phyloP scores from a whole-genome alignment of 2,329 filamentous ascomycete species.

The Rasamsonia emersonii region DNA sequence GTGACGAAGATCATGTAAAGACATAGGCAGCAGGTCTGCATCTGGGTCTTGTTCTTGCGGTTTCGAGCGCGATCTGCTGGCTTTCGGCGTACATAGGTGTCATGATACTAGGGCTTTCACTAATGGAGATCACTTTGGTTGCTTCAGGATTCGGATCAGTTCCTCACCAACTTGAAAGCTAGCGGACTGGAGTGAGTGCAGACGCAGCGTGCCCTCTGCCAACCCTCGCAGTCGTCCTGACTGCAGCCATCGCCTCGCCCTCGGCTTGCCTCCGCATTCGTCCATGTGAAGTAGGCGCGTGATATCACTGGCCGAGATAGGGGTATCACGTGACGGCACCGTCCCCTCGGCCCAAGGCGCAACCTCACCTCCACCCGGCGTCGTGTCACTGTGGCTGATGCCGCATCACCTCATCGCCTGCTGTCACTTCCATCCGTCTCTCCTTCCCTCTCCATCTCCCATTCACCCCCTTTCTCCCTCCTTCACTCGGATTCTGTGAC shows the following conservation, averaged over 20 bases:
- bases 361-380: slow-evolving; percentile 13
- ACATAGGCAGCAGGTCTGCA: no score
- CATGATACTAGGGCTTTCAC: background rate
- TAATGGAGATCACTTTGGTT: slow-evolving; percentile 3
- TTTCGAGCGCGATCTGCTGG: slow-evolving; percentile 11
- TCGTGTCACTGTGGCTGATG: slow-evolving; percentile 9
- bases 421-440: slow-evolving; percentile 8
- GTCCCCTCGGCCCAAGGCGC: slow-evolving; percentile 18
- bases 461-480: slow-evolving; percentile 8
- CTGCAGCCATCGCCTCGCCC: no score
- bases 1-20: slow-evolving; percentile 80
- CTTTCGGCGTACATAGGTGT: slow-evolving; percentile 24
- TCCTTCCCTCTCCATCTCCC: slow-evolving; percentile 9
- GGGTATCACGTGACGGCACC: slow-evolving; percentile 28
- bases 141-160: no score
- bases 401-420: slow-evolving; percentile 6
- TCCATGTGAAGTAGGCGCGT: slow-evolving; percentile 28
- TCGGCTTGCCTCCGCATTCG: no score
- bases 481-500: slow-evolving; percentile 4
- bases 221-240: no score
- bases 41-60: slow-evolving; percentile 14
- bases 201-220: no score
- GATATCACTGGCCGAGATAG: slow-evolving; percentile 31
- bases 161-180: no score
- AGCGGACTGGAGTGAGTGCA: no score